Percentiles rank a stretch among this genome's conserved stretches.
These are phyloP conservation scores for Gremmenia infestans DNA, from an alignment of 2,329 filamentous ascomycete species.

Conservation along the genomic window DNA sequence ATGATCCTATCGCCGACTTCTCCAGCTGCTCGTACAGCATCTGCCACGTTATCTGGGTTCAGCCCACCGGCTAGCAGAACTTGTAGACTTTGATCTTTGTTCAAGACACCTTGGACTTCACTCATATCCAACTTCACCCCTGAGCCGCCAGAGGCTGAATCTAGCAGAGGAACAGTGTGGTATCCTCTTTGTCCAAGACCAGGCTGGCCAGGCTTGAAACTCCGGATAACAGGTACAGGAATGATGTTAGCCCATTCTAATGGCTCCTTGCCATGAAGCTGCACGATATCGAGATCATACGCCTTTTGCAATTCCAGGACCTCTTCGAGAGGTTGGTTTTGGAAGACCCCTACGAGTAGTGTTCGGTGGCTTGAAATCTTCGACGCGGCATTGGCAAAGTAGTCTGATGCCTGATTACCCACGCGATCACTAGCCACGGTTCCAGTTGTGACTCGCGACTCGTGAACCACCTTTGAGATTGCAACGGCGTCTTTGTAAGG, in stretches of 20 bases:
- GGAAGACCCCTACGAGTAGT: conserved; percentile 88
- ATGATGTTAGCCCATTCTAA: conserved; percentile 87
- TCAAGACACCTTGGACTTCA: conserved; percentile 62
- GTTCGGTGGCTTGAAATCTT: conserved; percentile 54
- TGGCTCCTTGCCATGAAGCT: conserved; percentile 88
- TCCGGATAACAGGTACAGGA: conserved; percentile 84
- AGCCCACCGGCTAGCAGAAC: conserved; percentile 84
- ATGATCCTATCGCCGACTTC: conserved; percentile 58
- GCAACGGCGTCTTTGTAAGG: conserved; percentile 70
- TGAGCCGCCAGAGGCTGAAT: conserved; percentile 78
- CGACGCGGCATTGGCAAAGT: conserved; percentile 56
- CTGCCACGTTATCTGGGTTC: conserved; percentile 70
- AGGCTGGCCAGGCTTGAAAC: conserved; percentile 68
- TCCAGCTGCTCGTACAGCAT: conserved; percentile 59
- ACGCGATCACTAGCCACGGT: conserved; percentile 24
- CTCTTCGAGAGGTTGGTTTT: conserved; percentile 80
- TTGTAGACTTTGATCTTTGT: conserved; percentile 63
- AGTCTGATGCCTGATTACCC: conserved; percentile 51
- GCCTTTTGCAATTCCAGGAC: conserved; percentile 72
- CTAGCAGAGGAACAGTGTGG: conserved; percentile 78
- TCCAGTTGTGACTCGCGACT: conserved; percentile 23
- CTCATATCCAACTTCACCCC: conserved; percentile 72
- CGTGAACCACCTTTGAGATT: conserved; percentile 76
- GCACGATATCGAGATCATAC: conserved; percentile 79
- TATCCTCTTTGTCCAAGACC: conserved; percentile 66